A percentile compares a stretch with the other conserved stretches of the same genome.
Conservation (phyloP, 495 filamentous ascomycete species). For the Aspergillus heteromorphus region DNA sequence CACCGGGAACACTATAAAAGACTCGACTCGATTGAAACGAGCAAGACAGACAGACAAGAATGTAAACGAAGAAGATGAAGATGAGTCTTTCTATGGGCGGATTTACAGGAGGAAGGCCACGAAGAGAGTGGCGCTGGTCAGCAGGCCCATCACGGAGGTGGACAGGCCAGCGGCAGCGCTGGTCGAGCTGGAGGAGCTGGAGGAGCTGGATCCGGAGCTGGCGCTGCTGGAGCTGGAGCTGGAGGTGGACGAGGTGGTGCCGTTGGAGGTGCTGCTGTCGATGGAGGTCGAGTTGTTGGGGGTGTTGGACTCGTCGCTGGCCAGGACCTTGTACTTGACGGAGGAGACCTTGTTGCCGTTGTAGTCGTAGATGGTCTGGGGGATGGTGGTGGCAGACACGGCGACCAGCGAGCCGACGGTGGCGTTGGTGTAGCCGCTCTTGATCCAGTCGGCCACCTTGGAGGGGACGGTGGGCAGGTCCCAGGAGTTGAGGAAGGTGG, state of each 20-base stretch:
- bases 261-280: constrained; percentile 29
- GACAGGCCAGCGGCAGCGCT: constrained; percentile 1
- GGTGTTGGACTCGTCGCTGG: constrained; percentile 48
- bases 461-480: constrained; percentile 56
- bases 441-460: constrained; percentile 48
- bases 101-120: constrained; percentile 16
- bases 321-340: constrained; percentile 49
- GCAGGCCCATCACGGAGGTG: constrained; percentile 13
- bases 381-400: constrained; percentile 48
- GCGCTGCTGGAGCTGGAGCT: constrained; percentile 26
- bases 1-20: background rate
- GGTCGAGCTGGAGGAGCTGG: constrained; percentile 30
- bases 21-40: background rate
- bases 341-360: constrained; percentile 47
- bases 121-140: constrained; percentile 11
- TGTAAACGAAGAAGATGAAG: background rate
- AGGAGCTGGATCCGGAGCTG: constrained; percentile 29
- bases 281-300: constrained; percentile 27
- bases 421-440: constrained; percentile 48
- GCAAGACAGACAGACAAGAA: background rate
- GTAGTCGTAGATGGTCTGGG: constrained; percentile 49
- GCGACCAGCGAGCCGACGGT: constrained; percentile 52
- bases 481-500: constrained; percentile 68
- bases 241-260: constrained; percentile 27
- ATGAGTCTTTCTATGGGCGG: background rate